Evolutionary conservation across 192 early-diverging fungal species (phyloP).

Genomic region (Coemansia sp.): DNA sequence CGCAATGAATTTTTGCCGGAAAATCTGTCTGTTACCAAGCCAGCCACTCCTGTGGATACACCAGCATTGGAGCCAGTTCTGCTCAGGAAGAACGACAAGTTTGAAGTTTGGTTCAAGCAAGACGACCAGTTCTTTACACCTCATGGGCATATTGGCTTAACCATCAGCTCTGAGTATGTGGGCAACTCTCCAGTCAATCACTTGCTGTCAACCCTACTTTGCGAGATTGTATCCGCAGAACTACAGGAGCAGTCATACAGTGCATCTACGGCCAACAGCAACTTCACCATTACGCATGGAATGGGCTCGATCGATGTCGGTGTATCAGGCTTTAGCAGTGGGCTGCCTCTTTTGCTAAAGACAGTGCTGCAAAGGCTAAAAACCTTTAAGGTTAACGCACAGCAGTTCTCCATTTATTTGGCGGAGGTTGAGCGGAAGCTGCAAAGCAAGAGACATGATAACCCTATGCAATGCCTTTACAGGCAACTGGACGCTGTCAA

Average conservation of each 20-base stretch:
- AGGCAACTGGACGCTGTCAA: background rate
- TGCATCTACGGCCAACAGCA: slow-evolving; percentile 74
- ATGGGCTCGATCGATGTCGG: slow-evolving; percentile 66
- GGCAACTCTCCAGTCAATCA: background rate
- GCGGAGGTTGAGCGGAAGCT: background rate
- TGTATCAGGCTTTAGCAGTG: slow-evolving; percentile 83
- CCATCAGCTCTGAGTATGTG: slow-evolving; percentile 30
- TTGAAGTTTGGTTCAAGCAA: slow-evolving; percentile 88
- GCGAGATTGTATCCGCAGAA: slow-evolving; percentile 13
- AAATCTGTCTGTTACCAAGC: slow-evolving; percentile 19
- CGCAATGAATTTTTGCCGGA: slow-evolving; percentile 29
- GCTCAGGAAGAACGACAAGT: slow-evolving; percentile 13
- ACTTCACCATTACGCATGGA: slow-evolving; percentile 64
- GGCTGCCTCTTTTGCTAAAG: slow-evolving; percentile 67
- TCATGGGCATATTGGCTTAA: slow-evolving; percentile 71
- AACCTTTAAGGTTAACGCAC: slow-evolving; percentile 60
- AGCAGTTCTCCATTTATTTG: slow-evolving; percentile 61
- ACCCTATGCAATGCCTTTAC: background rate
- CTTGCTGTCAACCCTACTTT: background rate
- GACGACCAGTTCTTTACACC: slow-evolving; percentile 90
- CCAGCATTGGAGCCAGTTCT: slow-evolving; percentile 20
- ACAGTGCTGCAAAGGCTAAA: slow-evolving; percentile 68
- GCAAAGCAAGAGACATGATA: background rate
- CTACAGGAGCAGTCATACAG: slow-evolving; percentile 80
- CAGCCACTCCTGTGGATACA: background rate